Base-by-base conservation (phyloP, 257 asterid genomes). In the Mentha longifolia region DNA sequence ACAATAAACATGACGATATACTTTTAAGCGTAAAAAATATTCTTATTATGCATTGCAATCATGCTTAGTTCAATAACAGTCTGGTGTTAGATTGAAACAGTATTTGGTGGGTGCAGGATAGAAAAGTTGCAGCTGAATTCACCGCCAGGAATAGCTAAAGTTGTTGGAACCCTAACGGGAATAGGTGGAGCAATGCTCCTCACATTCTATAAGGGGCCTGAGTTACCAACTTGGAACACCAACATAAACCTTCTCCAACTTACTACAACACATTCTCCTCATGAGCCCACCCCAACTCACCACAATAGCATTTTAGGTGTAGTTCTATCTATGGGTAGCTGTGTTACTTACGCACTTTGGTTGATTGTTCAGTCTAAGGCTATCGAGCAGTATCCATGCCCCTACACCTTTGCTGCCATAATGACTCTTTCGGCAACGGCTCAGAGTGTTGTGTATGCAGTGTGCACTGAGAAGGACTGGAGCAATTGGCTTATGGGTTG, bases 161-260 rank as follows among this genome's bases (percentile, higher is more conserved):
- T 85, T 1, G 12, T 83, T 0, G 98, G 97, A 12, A 90, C 96
- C 2, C 0, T 84, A 6, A 0, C 87, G 6, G 89, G 96, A 13
- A 71, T 92, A 28, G 68, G 81, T 2, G 97, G 98, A 31, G 98
- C 97, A 9, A 88, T 84, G 96, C 72, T 90, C 11, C 80, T 92
- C 74, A 87, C 96, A 41, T 78, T 90, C 51, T 87, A 81, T 74
- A 85, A 82, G 79, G 97, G 98, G 1, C 87, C 88, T 1, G 76
- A 68, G 2, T 64, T 90, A 13, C 49, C 70, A 42, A 45, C 74
- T 0, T 80, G 92, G 84, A 59, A 72, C 35, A 81, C 92, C 6
- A 72, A 82, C 25, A 57, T 90, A 16, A 83, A 88, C 60, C 85
- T 90, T 20, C 74, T 87, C 14, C 69, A 76, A 37, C 3, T 33